A percentile compares a stretch with the other conserved stretches of the same genome.
These are phyloP conservation scores for Lipomyces spencermartinsiae DNA, from an alignment of 805 yeast species.

Conservation along the genomic window DNA sequence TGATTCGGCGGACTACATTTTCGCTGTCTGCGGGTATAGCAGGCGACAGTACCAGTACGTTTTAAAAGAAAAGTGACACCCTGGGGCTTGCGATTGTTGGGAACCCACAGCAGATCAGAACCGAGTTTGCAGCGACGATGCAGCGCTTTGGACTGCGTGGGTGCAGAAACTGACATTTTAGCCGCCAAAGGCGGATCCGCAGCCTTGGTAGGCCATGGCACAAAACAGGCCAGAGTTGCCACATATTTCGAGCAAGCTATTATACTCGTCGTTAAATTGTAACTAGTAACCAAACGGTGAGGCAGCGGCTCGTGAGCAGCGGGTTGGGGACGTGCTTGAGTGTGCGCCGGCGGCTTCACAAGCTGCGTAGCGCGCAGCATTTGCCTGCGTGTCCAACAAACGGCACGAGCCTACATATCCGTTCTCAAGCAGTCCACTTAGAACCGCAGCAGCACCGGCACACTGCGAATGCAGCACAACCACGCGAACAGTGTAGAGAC, in stretches of 20 bases:
- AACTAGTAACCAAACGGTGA: neutral
- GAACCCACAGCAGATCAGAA: neutral
- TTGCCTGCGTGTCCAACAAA: neutral
- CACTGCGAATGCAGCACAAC: neutral
- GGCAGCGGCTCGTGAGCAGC: neutral
- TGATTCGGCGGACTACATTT: neutral
- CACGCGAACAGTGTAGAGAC: neutral
- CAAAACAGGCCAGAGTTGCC: neutral
- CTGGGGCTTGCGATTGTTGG: neutral
- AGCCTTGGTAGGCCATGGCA: no score
- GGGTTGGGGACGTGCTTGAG: slow-evolving; percentile 10
- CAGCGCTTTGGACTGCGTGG: neutral
- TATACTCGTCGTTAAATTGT: neutral
- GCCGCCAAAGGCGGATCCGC: no score
- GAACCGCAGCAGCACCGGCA: neutral
- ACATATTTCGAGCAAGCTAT: neutral
- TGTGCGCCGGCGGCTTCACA: neutral
- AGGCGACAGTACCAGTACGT: neutral
- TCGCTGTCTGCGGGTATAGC: neutral
- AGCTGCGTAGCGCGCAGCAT: slow-evolving; percentile 2
- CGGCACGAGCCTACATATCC: neutral
- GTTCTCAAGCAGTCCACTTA: neutral
- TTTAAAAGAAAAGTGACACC: neutral
- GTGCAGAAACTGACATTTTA: neutral
- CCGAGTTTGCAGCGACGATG: neutral